These are phyloP conservation scores for Coffea eugenioides DNA, from an alignment of 257 asterid genomes.

Conservation along the genomic window DNA sequence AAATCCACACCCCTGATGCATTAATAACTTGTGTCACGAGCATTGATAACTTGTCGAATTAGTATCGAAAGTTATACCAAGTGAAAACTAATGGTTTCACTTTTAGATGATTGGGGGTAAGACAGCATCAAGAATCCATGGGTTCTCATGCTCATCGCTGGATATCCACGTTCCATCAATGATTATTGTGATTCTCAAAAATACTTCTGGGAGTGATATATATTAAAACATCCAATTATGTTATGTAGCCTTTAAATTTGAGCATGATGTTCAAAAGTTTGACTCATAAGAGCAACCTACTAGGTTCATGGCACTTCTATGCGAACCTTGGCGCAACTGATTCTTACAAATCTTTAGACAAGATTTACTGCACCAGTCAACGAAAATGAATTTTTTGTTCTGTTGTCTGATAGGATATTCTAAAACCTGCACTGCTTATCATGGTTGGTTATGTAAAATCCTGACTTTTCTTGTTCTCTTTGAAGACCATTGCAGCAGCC, in stretches of 20 bases:
- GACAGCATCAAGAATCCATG: neutral
- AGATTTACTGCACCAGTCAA: neutral
- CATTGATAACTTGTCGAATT: no score
- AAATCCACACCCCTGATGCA: no score
- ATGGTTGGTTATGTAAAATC: neutral
- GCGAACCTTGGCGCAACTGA: neutral
- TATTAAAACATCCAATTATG: neutral
- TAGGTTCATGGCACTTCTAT: neutral
- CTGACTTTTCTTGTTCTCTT: slow-evolving; percentile 5
- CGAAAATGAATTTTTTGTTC: neutral
- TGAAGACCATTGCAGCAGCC: slow-evolving; percentile 90
- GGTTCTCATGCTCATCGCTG: neutral
- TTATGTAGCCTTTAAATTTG: neutral
- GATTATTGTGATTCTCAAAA: neutral
- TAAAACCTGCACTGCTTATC: neutral
- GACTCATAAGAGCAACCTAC: no score
- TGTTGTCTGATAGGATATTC: neutral
- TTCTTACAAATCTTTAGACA: neutral
- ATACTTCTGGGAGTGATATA: neutral
- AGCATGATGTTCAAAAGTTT: neutral
- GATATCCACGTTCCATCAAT: neutral
- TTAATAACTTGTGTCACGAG: no score
- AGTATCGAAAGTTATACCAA: no score
- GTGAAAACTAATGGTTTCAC: neutral
- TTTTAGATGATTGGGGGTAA: neutral